phyloP scores from a whole-genome alignment of 2,329 filamentous ascomycete genomes.

The Trichoderma cornu-damae region DNA sequence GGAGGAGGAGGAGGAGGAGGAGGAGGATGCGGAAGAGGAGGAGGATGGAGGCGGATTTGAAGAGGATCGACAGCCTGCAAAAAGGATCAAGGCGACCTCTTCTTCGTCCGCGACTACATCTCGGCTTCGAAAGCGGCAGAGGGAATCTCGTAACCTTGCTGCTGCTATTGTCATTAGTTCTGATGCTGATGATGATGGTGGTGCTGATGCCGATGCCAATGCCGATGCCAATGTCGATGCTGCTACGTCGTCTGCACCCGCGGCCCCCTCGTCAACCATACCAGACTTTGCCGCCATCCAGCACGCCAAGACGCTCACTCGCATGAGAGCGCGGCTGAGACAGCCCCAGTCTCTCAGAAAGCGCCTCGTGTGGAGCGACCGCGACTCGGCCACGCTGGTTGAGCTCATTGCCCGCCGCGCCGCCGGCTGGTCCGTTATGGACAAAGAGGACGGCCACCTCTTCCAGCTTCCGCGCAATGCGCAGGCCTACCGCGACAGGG shows the following conservation, averaged over 20 bases:
- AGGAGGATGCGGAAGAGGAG: background rate
- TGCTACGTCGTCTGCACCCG: background rate
- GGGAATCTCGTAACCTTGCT: background rate
- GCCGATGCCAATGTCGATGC: no score
- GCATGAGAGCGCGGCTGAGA: conserved; percentile 25
- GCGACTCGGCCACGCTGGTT: conserved; percentile 41
- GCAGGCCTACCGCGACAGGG: conserved; percentile 54
- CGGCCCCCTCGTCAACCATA: background rate
- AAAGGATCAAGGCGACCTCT: conserved; percentile 17
- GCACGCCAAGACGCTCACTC: conserved; percentile 25
- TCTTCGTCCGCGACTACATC: background rate
- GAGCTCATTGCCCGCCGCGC: conserved; percentile 34
- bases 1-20: background rate
- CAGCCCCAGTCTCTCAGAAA: conserved; percentile 21
- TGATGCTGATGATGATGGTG: no score
- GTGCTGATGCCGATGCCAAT: no score
- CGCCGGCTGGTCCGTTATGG: conserved; percentile 32
- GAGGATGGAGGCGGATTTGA: conserved; percentile 29
- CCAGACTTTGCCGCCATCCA: conserved; percentile 26
- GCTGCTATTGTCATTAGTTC: no score
- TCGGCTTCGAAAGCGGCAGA: background rate
- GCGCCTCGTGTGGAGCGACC: conserved; percentile 39
- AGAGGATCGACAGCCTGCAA: conserved; percentile 27
- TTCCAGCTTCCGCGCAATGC: conserved; percentile 47
- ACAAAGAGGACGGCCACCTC: conserved; percentile 27